Evolutionary conservation across 78 protist genomes (phyloP).

Genomic region (Dictyostelium capitatum): DNA sequence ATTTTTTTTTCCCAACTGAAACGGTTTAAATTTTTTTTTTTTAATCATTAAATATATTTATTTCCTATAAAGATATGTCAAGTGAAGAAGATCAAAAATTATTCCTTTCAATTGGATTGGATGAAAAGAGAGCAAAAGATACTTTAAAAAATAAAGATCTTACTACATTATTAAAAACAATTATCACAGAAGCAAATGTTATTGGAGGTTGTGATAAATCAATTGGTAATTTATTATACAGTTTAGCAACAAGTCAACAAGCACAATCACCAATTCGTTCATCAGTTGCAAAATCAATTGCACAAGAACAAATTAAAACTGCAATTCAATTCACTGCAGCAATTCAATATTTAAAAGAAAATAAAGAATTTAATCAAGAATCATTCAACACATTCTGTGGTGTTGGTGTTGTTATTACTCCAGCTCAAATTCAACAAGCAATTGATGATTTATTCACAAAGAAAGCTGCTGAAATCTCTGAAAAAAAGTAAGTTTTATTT

Average conservation of each 20-base stretch:
- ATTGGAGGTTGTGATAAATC: conserved; percentile 49
- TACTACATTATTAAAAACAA: conserved; percentile 18
- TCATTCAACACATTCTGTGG: conserved; percentile 70
- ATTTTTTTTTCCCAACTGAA: too few species aligned
- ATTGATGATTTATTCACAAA: conserved; percentile 32
- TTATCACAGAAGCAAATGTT: conserved; percentile 56
- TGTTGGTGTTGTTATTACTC: conserved; percentile 70
- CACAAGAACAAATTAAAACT: conserved; percentile 38
- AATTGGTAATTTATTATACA: conserved; percentile 69
- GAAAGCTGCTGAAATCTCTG: conserved; percentile 42
- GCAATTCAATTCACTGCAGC: conserved; percentile 40
- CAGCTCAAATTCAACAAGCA: conserved; percentile 49
- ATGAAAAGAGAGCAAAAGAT: conserved; percentile 74
- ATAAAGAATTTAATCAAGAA: conserved; percentile 3
- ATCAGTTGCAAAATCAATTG: conserved; percentile 52
- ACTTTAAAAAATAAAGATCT: conserved; percentile 61
- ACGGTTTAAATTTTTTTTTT: too few species aligned
- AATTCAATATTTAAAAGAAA: conserved; percentile 35
- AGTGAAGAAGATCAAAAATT: conserved; percentile 47
- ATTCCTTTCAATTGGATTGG: conserved; percentile 68
- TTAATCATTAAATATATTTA: too few species aligned
- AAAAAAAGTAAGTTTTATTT: conserved; percentile 1
- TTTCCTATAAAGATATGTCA: too few species aligned
- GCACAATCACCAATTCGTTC: conserved; percentile 58
- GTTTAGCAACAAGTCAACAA: conserved; percentile 43